These are phyloP conservation scores for Chlorella sp. DNA, from an alignment of 139 green algal species.

Conservation along the genomic window DNA sequence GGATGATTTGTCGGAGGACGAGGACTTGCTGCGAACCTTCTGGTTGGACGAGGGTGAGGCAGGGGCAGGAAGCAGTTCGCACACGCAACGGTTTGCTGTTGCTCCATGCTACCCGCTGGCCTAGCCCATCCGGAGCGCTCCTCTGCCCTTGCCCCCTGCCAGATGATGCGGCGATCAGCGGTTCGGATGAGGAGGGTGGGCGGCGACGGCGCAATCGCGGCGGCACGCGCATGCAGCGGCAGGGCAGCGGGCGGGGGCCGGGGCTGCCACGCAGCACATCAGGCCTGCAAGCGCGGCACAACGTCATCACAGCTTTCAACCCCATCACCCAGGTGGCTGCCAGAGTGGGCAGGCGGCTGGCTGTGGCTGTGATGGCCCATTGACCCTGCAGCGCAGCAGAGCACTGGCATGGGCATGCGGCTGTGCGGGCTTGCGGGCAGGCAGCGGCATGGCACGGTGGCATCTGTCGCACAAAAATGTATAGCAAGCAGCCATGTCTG, in stretches of 20 bases:
- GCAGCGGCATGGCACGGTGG: no score
- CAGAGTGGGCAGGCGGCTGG: background rate
- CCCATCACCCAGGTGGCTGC: slow-evolving; percentile 49
- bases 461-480: no score
- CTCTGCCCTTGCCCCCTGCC: background rate
- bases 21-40: slow-evolving; percentile 63
- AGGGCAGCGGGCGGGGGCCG: slow-evolving; percentile 1
- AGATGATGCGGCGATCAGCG: slow-evolving; percentile 14
- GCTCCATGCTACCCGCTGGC: background rate
- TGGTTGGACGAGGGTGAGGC: slow-evolving; percentile 65
- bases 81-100: background rate
- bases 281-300: slow-evolving; percentile 29
- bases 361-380: background rate
- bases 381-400: background rate
- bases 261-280: slow-evolving; percentile 26
- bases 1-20: slow-evolving; percentile 52
- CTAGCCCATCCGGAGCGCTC: background rate
- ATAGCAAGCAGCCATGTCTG: background rate
- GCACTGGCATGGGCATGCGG: background rate
- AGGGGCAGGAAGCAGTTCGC: background rate
- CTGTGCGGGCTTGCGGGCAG: no score
- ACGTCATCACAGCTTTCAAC: slow-evolving; percentile 80
- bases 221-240: background rate
- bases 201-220: slow-evolving; percentile 2
- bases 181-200: background rate